Percentiles rank a stretch among this genome's conserved stretches.
Conservation (phyloP, 306 rosid species). For the Inga leiocalycina region DNA sequence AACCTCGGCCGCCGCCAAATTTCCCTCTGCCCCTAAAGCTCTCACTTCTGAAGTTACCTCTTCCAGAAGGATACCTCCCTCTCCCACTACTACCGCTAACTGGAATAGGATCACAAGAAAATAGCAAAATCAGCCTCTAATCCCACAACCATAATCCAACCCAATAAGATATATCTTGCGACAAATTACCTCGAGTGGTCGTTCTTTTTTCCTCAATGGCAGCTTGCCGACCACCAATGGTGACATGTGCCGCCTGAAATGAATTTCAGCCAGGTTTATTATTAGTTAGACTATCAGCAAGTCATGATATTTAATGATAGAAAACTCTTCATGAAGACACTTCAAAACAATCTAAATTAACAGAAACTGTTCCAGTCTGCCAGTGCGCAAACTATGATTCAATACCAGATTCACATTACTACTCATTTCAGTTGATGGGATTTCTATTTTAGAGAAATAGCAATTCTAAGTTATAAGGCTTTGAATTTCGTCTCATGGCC, state of each 20-base stretch:
- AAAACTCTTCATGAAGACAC: background rate
- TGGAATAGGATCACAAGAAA: slow-evolving; percentile 34
- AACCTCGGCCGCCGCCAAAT: slow-evolving; percentile 75
- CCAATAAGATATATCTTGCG: background rate
- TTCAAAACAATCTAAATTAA: slow-evolving; percentile 17
- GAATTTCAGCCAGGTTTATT: slow-evolving; percentile 29
- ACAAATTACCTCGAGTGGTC: slow-evolving; percentile 79
- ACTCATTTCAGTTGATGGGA: background rate
- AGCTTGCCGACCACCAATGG: slow-evolving; percentile 75
- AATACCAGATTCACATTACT: background rate
- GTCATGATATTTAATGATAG: slow-evolving; percentile 6
- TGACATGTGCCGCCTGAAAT: slow-evolving; percentile 77
- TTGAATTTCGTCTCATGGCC: background rate
- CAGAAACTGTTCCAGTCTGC: slow-evolving; percentile 9
- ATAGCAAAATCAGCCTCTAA: slow-evolving; percentile 29
- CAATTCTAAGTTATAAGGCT: background rate
- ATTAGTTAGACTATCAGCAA: background rate
- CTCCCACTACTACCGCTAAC: slow-evolving; percentile 79
- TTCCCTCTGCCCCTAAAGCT: slow-evolving; percentile 73
- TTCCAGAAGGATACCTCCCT: slow-evolving; percentile 83
- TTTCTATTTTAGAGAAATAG: background rate
- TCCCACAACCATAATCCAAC: background rate
- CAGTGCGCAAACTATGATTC: slow-evolving; percentile 10
- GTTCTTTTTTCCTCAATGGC: slow-evolving; percentile 92
- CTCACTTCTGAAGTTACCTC: slow-evolving; percentile 76